phyloP scores from a whole-genome alignment of 768 basidiomycete species.

The Lentinula boryana region DNA sequence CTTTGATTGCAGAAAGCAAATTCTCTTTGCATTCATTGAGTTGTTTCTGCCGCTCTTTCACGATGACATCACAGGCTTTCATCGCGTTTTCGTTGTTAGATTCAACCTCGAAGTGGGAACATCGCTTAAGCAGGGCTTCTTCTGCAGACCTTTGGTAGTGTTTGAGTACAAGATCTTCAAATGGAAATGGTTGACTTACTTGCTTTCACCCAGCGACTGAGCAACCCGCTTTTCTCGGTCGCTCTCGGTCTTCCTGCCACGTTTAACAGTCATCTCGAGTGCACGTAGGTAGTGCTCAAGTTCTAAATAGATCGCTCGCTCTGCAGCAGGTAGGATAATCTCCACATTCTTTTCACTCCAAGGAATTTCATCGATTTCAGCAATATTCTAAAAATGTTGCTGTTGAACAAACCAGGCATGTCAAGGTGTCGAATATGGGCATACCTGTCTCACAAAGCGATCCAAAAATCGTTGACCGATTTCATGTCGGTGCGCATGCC shows the following conservation, averaged over 20 bases:
- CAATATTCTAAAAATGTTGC: slow-evolving; percentile 61
- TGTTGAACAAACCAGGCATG: slow-evolving; percentile 8
- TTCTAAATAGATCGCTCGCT: slow-evolving; percentile 91
- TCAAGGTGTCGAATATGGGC: background rate
- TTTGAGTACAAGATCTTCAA: background rate
- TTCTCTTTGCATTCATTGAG: slow-evolving; percentile 75
- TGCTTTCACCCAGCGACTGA: slow-evolving; percentile 84
- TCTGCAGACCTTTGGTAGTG: slow-evolving; percentile 62
- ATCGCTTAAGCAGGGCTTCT: slow-evolving; percentile 90
- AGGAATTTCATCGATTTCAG: slow-evolving; percentile 95
- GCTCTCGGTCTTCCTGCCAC: slow-evolving; percentile 62
- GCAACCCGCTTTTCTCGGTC: slow-evolving; percentile 88
- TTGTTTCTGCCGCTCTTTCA: slow-evolving; percentile 74
- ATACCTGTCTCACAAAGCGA: slow-evolving; percentile 81
- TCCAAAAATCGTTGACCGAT: slow-evolving; percentile 80
- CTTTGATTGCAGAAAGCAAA: slow-evolving; percentile 57
- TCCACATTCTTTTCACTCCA: slow-evolving; percentile 58
- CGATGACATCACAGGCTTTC: slow-evolving; percentile 91
- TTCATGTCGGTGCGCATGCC: slow-evolving; percentile 84
- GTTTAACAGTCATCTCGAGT: slow-evolving; percentile 77
- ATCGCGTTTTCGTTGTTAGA: slow-evolving; percentile 71
- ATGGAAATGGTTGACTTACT: slow-evolving; percentile 38
- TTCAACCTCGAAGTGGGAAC: slow-evolving; percentile 90
- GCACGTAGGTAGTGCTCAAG: slow-evolving; percentile 90
- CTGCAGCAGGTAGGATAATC: slow-evolving; percentile 82